Base-by-base conservation (phyloP, 495 filamentous ascomycete genomes). In the Lophiostoma macrostomum region DNA sequence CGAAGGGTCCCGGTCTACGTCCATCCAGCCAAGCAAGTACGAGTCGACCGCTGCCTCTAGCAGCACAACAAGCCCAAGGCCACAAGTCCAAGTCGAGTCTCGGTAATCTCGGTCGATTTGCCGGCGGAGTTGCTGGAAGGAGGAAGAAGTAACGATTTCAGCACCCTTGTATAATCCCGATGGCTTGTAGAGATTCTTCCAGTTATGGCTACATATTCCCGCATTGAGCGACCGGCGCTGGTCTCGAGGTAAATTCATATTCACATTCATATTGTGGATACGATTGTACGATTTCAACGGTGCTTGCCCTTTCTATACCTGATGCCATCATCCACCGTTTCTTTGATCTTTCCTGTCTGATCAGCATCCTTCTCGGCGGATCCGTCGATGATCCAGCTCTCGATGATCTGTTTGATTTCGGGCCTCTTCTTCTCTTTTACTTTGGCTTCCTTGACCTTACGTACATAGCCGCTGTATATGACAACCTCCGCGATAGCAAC, bases 401-500 rank as follows among this genome's bases (percentile, higher is more conserved):
- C 75, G 16, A 85, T 68, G 16, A 88, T 73, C 47, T 84, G 74
- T 67, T 91, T 94, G 48, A 77, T 69, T 37, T 61, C 58, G 5
- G 51, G 51, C 39, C 48, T 66, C 32, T 71, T 76, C 67, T 74
- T 80, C 58, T 88, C 85, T 49, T 74, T 78, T 34, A 70, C 74
- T 59, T 85, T 84, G 0, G 88, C 88, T 64, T 87, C 75, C 23
- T 82, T 78, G 23, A 95, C 71, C 64, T 90, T 83, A 71, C 83
- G 77, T 34, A 95, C 69, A 71, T 95, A 98, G 5, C 89, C 88
- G 10, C 79, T 81, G 69, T 97, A 96, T 30, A 97, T 81, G 19
- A 84, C 83, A 8, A 93, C 84, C 68, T 98, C 93, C 4, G 90
- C 91, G 37, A 94, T 73, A 3, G 84, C 90, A 19, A 96, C 88